Conservation (phyloP, 768 basidiomycete species). For the Leucosporidium yakuticum region DNA sequence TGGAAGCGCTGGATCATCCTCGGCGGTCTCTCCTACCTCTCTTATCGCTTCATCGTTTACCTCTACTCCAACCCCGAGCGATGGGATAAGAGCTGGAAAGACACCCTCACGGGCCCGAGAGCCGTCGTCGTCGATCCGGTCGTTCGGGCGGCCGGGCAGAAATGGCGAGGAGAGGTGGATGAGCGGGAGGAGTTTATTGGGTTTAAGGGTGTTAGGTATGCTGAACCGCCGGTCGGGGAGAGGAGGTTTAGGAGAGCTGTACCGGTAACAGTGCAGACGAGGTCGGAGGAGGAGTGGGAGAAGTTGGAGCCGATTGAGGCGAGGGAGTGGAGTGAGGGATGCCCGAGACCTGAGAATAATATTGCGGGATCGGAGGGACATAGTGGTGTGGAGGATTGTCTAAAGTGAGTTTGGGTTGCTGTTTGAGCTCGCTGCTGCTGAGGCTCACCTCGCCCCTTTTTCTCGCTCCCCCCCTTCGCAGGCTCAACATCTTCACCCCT, state of each 20-base stretch:
- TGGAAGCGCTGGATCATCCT: too few relatives aligned
- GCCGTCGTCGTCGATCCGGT: too few relatives aligned
- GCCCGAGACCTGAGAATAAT: constrained; percentile 17
- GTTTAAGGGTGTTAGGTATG: constrained; percentile 25
- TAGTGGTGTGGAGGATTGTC: constrained; percentile 31
- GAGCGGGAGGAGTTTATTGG: neutral
- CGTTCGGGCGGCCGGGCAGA: too few relatives aligned
- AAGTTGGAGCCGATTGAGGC: constrained; percentile 4
- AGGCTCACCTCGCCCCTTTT: too few relatives aligned
- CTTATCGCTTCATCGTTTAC: too few relatives aligned
- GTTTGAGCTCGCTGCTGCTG: neutral
- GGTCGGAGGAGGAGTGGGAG: neutral
- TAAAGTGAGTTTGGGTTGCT: constrained; percentile 14
- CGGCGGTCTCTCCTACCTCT: too few relatives aligned
- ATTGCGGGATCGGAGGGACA: constrained; percentile 15
- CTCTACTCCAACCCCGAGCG: too few relatives aligned
- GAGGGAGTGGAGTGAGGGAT: constrained; percentile 18
- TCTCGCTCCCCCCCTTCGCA: neutral
- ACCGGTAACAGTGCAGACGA: neutral
- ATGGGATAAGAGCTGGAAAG: too few relatives aligned
- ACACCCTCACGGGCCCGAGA: too few relatives aligned
- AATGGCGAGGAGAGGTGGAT: too few relatives aligned
- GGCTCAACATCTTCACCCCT: constrained; percentile 28
- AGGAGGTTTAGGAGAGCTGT: constrained; percentile 16
- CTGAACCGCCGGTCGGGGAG: constrained; percentile 11